phyloP scores from a whole-genome alignment of 805 yeast genomes.

The Lipomyces mesembrius region DNA sequence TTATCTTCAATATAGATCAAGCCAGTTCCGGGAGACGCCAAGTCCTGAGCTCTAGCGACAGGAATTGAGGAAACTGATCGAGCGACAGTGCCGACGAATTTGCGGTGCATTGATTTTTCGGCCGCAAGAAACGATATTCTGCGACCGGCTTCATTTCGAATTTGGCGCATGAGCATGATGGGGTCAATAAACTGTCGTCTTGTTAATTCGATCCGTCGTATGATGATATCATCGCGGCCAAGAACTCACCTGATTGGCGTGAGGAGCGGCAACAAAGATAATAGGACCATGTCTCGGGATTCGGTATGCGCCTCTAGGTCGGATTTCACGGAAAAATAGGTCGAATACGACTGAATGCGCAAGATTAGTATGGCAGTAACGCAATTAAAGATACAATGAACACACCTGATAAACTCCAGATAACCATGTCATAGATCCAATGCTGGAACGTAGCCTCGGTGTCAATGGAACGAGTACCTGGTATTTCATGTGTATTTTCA shows the following conservation, averaged over 20 bases:
- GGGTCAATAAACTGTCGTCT: conserved; percentile 76
- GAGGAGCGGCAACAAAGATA: conserved; percentile 95
- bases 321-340: conserved; percentile 84
- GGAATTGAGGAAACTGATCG: conserved; percentile 82
- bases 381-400: neutral
- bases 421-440: conserved; percentile 47
- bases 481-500: neutral
- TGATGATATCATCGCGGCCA: neutral
- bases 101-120: conserved; percentile 68
- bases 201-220: neutral
- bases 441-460: conserved; percentile 33
- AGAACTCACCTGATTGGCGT: conserved; percentile 69
- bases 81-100: conserved; percentile 75
- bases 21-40: conserved; percentile 70
- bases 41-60: conserved; percentile 91
- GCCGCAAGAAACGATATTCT: conserved; percentile 84
- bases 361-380: neutral
- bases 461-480: conserved; percentile 25
- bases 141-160: conserved; percentile 66
- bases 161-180: conserved; percentile 80
- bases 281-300: conserved; percentile 77
- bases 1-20: conserved; percentile 59
- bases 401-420: conserved; percentile 46
- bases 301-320: conserved; percentile 83
- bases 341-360: conserved; percentile 52